Evolutionary conservation across 306 rosid species (phyloP), one percentile per base, ranked within the genome.

Genomic region (Mucuna pruriens): DNA sequence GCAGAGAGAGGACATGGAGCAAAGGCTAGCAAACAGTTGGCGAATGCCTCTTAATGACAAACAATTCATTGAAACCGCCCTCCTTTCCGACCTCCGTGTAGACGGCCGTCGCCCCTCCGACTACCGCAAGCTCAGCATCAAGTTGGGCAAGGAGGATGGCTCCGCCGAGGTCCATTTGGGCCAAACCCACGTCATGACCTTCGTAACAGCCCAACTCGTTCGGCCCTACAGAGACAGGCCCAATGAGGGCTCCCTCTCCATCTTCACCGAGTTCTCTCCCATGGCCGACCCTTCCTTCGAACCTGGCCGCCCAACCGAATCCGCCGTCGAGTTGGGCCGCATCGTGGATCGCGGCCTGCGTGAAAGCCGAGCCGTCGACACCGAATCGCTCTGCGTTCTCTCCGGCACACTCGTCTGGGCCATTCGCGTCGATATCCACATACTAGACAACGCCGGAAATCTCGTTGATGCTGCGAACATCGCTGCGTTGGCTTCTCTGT

Each of bases 211-310:
- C 20, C 94, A 95, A 55, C 85, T 95, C 17, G 80, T 86, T 48
- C 91, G 86, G 60, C 99, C 99, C n/a, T 95, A 95, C 68, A 78
- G 83, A 22, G 99, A 95, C 70, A 87, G 97, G 57, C 92, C 97
- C 70, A 93, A 93, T 55, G 99, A 95, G 75, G 99, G 99, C 54
- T 39, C 90, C 0, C 97, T 95, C 61, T 85, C 97, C n/a, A 82
- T 95, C 71, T 95, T 74, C 90, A 90, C 97, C 4, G 97, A 95
- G 83, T 93, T 95, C 78, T 93, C 99, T 48, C 97, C 96, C 19
- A 95, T 93, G 99, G 99, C 97, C 10, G 99, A 95, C 51, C 98
- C 97, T 61, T 91, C 97, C 36, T 95, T 89, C 63, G 97, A 95
- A 80, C 89, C 95, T 0, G 98, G 97, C 46, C 94, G 97, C 38